Conservation (phyloP, 163 green algal species). For the Prototheca cutis region DNA sequence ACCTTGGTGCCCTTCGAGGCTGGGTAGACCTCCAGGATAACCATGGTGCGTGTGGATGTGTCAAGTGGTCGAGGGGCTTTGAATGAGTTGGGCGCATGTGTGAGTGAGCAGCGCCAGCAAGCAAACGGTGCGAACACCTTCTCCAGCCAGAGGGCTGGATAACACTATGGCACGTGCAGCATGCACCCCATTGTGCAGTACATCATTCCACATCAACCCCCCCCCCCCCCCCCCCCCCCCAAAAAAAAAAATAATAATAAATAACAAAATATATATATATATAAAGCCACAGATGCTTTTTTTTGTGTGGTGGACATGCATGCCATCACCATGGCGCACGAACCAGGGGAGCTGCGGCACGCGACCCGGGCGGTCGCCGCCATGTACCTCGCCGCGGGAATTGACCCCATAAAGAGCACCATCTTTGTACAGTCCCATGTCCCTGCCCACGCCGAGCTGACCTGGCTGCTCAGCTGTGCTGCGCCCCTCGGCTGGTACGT, state of each 20-base stretch:
- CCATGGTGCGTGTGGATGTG: constrained; percentile 51
- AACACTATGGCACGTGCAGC: too few species aligned
- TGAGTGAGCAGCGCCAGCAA: too few species aligned
- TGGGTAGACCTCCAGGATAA: constrained; percentile 88
- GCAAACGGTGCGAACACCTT: too few species aligned
- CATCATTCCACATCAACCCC: not conserved
- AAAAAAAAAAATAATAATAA: too few species aligned
- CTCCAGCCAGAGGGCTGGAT: too few species aligned
- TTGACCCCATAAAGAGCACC: constrained; percentile 69
- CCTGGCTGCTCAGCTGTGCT: constrained; percentile 90
- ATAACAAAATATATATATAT: too few species aligned
- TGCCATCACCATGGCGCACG: constrained; percentile 86
- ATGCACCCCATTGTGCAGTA: too few species aligned
- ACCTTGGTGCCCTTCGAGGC: constrained; percentile 92
- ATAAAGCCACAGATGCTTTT: constrained; percentile 66
- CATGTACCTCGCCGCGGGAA: constrained; percentile 84
- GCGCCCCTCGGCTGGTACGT: constrained; percentile 75
- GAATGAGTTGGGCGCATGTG: too few species aligned
- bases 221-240: not conserved
- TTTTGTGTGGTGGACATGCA: constrained; percentile 97
- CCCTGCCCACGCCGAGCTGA: constrained; percentile 83
- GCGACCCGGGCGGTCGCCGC: constrained; percentile 68
- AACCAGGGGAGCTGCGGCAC: constrained; percentile 66
- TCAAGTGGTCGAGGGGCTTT: too few species aligned
- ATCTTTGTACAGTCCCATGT: constrained; percentile 96